Evolutionary conservation across 2,329 filamentous ascomycete genomes (phyloP), one percentile per base, ranked within the genome.

Genomic region (Colletotrichum lini): DNA sequence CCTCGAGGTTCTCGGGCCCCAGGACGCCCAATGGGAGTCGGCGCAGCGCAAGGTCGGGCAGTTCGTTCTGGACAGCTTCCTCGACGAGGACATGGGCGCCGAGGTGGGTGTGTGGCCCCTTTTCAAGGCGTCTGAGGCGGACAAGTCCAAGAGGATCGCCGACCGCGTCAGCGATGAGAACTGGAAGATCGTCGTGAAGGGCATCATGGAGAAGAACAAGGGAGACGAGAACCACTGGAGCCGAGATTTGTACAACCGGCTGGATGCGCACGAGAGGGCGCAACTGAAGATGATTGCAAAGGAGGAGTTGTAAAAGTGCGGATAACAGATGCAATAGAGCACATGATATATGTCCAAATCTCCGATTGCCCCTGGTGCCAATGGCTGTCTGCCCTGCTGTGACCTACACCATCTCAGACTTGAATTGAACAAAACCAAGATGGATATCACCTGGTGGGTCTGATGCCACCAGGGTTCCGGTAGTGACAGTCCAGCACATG

Each of bases 21-120:
- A 84, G 30, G 84, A 81, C n/a, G 79, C 81, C 5, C 82, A 84
- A 35, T 89, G 89, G 82, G 84, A 84, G 16, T 77, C 80, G 1
- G 85, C 87, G 7, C 84, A 87, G 76, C 84, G 84, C 69, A 89
- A 87, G 76, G 86, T 88, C 30, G 89, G 87, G 2, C 84, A 89
- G 71, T 83, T 92, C 67, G 84, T 92, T 38, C 83, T 88, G 44
- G 91, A 93, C 76, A 90, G 86, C 71, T 93, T 93, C 76, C 81
- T 93, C n/a, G 91, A 93, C 76, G 85, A 87, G 72, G 85, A 88
- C 67, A 90, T 91, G 85, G 90, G 90, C 50, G 90, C 90, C 2
- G 81, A 82, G 30, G 73, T 86, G 21, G 88, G 89, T 0, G 80
- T 88, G 72, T 92, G 89, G 89, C 89, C 89, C 0, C 54, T 64